A percentile compares a stretch with the other conserved stretches of the same genome.
Evolutionary conservation across 306 rosid genomes (phyloP).

Genomic region (Castanospermum australe): DNA sequence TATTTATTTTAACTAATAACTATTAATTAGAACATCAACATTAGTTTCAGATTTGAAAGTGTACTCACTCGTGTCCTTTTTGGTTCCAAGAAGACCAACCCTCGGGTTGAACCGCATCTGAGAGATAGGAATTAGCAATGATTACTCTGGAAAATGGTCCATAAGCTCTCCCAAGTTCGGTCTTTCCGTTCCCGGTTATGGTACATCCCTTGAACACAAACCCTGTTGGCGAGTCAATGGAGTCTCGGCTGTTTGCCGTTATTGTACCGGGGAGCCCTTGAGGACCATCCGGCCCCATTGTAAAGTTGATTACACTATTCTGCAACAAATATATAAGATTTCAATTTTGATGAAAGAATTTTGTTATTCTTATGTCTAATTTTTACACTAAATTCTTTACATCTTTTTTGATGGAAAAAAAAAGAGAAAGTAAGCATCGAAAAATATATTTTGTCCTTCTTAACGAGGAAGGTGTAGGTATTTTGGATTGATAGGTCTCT

Average conservation of each 20-base stretch:
- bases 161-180: constrained; percentile 42
- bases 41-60: no score
- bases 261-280: not conserved
- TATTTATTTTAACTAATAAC: no score
- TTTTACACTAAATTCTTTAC: no score
- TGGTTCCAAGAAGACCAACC: constrained; percentile 37
- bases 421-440: no score
- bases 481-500: no score
- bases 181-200: constrained; percentile 10
- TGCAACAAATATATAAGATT: no score
- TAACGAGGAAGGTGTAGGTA: no score
- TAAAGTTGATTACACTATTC: not conserved
- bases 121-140: not conserved
- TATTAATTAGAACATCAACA: no score
- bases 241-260: constrained; percentile 31
- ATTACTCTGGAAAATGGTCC: constrained; percentile 36
- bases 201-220: constrained; percentile 31
- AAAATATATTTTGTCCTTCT: no score
- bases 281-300: not conserved
- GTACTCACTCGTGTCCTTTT: not conserved
- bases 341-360: no score
- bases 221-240: not conserved
- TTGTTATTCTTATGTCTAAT: no score
- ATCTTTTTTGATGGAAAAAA: no score
- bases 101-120: constrained; percentile 3